Percentiles rank a stretch among this genome's conserved stretches.
These are phyloP conservation scores for Schwanniomyces polymorphus DNA, from an alignment of 805 yeast species.

Conservation along the genomic window DNA sequence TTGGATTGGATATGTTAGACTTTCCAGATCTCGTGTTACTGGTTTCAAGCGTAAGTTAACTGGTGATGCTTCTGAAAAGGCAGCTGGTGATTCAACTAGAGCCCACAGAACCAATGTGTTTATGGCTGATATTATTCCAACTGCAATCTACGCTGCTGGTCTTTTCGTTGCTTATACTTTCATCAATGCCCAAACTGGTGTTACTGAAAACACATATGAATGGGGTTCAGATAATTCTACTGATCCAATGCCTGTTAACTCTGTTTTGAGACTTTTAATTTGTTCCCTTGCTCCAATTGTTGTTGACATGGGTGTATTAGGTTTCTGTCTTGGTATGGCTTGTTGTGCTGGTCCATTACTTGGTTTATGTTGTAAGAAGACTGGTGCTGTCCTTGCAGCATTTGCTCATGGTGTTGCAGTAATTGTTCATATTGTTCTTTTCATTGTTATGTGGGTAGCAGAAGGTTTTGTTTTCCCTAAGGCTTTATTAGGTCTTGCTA, in stretches of 20 bases:
- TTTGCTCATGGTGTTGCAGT: slow-evolving; percentile 96
- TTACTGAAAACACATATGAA: slow-evolving; percentile 40
- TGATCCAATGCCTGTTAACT: slow-evolving; percentile 55
- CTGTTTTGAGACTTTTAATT: slow-evolving; percentile 68
- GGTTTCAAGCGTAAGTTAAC: slow-evolving; percentile 81
- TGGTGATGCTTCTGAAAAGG: slow-evolving; percentile 66
- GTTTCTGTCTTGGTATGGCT: slow-evolving; percentile 75
- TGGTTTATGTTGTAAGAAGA: slow-evolving; percentile 93
- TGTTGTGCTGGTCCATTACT: slow-evolving; percentile 98
- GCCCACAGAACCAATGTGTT: slow-evolving; percentile 77
- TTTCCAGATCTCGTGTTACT: slow-evolving; percentile 83
- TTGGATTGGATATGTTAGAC: slow-evolving; percentile 82
- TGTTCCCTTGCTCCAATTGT: slow-evolving; percentile 91
- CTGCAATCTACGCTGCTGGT: slow-evolving; percentile 66
- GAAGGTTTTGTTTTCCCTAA: slow-evolving; percentile 89
- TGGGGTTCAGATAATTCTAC: slow-evolving; percentile 20
- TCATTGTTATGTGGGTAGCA: slow-evolving; percentile 94
- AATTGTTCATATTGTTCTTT: slow-evolving; percentile 79
- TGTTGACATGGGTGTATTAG: slow-evolving; percentile 82
- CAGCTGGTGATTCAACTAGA: slow-evolving; percentile 68
- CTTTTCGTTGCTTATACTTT: slow-evolving; percentile 77
- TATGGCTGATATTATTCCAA: slow-evolving; percentile 77
- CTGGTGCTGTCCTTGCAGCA: slow-evolving; percentile 94
- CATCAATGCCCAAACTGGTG: slow-evolving; percentile 87
- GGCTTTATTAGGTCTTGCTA: slow-evolving; percentile 81